phyloP scores from a whole-genome alignment of 345 rosid genomes.

The Camelina neglecta region DNA sequence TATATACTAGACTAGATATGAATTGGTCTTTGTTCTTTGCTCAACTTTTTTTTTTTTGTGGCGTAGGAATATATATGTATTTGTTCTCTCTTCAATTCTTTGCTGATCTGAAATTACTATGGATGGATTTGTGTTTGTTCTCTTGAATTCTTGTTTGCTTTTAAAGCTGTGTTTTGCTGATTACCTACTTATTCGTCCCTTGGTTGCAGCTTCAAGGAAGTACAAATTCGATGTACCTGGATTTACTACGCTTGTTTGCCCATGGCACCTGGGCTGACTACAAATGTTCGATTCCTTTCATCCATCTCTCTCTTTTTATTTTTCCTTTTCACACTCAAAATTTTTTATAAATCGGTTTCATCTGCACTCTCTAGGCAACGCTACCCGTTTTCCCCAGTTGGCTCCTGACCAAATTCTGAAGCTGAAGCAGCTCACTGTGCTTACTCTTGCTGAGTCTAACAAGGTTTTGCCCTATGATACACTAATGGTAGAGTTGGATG shows the following conservation, averaged over 20 bases:
- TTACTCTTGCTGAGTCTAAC: slow-evolving; percentile 84
- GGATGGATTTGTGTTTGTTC: too few species aligned
- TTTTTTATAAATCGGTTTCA: not conserved
- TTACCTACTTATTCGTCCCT: not conserved
- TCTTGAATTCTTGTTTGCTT: too few species aligned
- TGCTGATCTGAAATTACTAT: too few species aligned
- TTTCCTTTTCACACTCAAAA: not conserved
- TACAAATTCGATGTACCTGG: slow-evolving; percentile 58
- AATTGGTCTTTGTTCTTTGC: too few species aligned
- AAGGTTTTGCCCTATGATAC: slow-evolving; percentile 92
- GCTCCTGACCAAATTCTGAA: slow-evolving; percentile 83
- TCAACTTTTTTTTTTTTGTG: too few species aligned
- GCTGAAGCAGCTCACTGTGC: slow-evolving; percentile 94
- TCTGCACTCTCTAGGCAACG: slow-evolving; percentile 57
- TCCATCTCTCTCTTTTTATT: not conserved
- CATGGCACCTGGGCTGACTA: slow-evolving; percentile 96
- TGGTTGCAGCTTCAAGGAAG: slow-evolving; percentile 80
- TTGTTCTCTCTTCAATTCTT: too few species aligned
- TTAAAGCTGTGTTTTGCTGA: too few species aligned
- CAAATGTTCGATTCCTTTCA: slow-evolving; percentile 57
- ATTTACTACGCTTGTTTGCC: slow-evolving; percentile 77
- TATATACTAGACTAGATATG: too few species aligned
- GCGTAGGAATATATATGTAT: too few species aligned
- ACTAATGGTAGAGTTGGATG: slow-evolving; percentile 88
- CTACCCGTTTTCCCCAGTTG: slow-evolving; percentile 60